Conservation (phyloP, 1,284 basidiomycete species). For the Pseudozyma sp. region DNA sequence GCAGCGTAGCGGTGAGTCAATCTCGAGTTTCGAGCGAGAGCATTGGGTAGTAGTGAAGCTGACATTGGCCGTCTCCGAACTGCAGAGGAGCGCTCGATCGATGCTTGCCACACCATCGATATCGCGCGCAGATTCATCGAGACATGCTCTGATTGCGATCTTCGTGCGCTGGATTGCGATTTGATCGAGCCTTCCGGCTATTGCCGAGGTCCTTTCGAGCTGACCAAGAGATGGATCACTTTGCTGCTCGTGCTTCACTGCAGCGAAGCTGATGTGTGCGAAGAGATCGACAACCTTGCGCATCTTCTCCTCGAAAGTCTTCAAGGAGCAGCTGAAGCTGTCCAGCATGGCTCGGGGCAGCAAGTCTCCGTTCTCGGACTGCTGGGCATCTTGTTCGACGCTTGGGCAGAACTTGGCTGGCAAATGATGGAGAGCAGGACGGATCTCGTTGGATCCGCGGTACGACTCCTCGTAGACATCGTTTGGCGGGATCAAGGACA, state of each 20-base stretch:
- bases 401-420: constrained; percentile 6
- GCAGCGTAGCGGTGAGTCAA: constrained; percentile 18
- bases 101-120: constrained; percentile 34
- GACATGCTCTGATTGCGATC: constrained; percentile 4
- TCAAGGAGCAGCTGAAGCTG: not conserved
- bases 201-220: constrained; percentile 9
- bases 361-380: constrained; percentile 1
- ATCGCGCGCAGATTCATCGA: constrained; percentile 19
- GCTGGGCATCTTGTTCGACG: constrained; percentile 23
- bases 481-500: constrained; percentile 10
- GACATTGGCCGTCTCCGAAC: not conserved
- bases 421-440: no score
- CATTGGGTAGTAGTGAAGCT: not conserved
- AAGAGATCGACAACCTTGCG: not conserved
- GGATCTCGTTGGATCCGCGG: not conserved
- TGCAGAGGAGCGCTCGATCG: constrained; percentile 12
- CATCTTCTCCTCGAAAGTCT: constrained; percentile 14
- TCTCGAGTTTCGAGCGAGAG: no score
- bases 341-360: not conserved
- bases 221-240: constrained; percentile 11
- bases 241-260: not conserved
- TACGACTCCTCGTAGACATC: not conserved
- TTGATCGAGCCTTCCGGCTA: not conserved
- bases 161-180: constrained; percentile 3
- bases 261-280: not conserved